Conservation (phyloP, 768 basidiomycete genomes). For the Lactarius psammicola region DNA sequence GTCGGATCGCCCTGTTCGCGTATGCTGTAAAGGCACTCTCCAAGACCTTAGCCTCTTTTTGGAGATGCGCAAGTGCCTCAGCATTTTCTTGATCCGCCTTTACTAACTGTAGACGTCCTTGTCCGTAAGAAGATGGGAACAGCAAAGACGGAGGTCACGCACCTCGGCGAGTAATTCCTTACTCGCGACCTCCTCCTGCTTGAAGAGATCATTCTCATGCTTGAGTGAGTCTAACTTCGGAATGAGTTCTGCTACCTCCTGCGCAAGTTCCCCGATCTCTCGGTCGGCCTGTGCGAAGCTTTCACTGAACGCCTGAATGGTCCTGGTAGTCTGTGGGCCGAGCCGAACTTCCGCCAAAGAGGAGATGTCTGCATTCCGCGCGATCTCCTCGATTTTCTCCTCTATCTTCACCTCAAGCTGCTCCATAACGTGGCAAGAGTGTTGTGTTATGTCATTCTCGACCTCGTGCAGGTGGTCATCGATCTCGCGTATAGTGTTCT, state of each 20-base stretch:
- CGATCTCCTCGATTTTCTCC: constrained; percentile 27
- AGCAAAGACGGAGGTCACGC: background rate
- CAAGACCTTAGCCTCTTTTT: constrained; percentile 6
- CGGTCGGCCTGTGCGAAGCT: constrained; percentile 16
- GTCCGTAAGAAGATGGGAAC: background rate
- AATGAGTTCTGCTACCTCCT: constrained; percentile 24
- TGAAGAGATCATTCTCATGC: constrained; percentile 10
- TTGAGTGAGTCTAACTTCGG: constrained; percentile 15
- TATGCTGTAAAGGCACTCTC: constrained; percentile 16
- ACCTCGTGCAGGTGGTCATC: constrained; percentile 25
- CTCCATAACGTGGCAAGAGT: constrained; percentile 20
- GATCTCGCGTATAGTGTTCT: constrained; percentile 20
- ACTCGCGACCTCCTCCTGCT: constrained; percentile 29
- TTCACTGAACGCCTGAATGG: constrained; percentile 13
- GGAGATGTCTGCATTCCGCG: constrained; percentile 6
- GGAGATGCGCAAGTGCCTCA: constrained; percentile 16
- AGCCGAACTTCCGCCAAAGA: background rate
- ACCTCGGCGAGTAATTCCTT: constrained; percentile 30
- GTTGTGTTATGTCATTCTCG: constrained; percentile 27
- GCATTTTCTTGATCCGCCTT: constrained; percentile 15
- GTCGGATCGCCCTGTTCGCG: background rate
- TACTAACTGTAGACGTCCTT: constrained; percentile 21
- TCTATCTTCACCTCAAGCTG: constrained; percentile 24
- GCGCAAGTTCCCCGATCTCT: constrained; percentile 24
- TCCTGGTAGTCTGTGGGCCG: constrained; percentile 7